Conservation (phyloP, 768 basidiomycete genomes). For the Tricholoma furcatifolium region DNA sequence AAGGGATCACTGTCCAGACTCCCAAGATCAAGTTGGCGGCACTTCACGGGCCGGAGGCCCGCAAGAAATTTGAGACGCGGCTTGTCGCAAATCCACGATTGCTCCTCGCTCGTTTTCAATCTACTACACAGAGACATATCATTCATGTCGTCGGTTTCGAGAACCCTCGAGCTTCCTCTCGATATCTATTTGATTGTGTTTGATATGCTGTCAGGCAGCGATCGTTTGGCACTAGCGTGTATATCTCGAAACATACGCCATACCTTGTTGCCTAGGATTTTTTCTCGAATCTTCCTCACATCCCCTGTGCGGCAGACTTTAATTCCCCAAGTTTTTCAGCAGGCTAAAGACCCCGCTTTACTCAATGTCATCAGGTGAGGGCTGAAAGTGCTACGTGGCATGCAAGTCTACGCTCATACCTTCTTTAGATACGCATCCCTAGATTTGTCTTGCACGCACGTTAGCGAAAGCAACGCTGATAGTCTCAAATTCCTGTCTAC, state of each 20-base stretch:
- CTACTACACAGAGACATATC: too few species aligned
- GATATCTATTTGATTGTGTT: neutral
- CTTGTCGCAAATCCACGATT: too few species aligned
- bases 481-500: neutral
- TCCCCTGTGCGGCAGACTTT: neutral
- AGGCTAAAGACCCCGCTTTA: neutral
- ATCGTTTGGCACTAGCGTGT: neutral
- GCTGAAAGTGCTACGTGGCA: neutral
- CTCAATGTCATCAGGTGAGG: neutral
- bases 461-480: neutral
- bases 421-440: neutral
- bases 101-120: too few species aligned
- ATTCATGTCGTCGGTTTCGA: too few species aligned
- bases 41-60: too few species aligned
- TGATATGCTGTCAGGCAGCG: neutral
- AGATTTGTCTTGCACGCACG: neutral
- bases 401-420: neutral
- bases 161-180: neutral
- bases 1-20: too few species aligned
- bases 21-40: too few species aligned
- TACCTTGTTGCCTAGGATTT: neutral
- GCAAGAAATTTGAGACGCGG: too few species aligned
- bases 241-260: neutral
- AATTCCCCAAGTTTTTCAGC: neutral
- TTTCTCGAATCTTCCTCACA: slow-evolving; percentile 1